Evolutionary conservation across 495 filamentous ascomycete genomes (phyloP).

Genomic region (Aspergillus haitiensis): DNA sequence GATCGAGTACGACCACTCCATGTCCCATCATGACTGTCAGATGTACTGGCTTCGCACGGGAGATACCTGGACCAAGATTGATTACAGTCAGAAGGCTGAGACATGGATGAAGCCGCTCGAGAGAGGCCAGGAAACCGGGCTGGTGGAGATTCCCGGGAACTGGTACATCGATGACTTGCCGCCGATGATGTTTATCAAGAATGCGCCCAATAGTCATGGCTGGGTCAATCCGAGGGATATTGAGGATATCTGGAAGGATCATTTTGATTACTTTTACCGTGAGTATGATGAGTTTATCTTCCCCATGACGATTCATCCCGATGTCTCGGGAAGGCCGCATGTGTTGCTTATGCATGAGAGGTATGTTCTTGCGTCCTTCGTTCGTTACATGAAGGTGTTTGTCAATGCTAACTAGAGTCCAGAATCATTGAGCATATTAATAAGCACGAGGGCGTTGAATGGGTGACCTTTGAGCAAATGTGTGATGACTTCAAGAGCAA

Average conservation of each 20-base stretch:
- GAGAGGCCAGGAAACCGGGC: slow-evolving; percentile 50
- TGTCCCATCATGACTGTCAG: slow-evolving; percentile 67
- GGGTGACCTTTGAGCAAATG: slow-evolving; percentile 72
- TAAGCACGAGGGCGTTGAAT: slow-evolving; percentile 71
- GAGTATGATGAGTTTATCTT: slow-evolving; percentile 72
- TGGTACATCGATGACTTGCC: slow-evolving; percentile 70
- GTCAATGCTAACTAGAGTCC: slow-evolving; percentile 6
- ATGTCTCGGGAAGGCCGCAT: slow-evolving; percentile 66
- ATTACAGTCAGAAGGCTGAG: slow-evolving; percentile 58
- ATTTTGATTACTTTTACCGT: slow-evolving; percentile 69
- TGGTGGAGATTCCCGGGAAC: slow-evolving; percentile 66
- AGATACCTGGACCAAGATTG: slow-evolving; percentile 62
- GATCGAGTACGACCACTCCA: slow-evolving; percentile 69
- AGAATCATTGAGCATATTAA: slow-evolving; percentile 73
- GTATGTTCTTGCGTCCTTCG: slow-evolving; percentile 21
- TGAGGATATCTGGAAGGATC: slow-evolving; percentile 61
- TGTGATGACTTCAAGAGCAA: slow-evolving; percentile 68
- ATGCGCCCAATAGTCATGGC: slow-evolving; percentile 56
- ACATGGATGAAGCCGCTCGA: slow-evolving; percentile 67
- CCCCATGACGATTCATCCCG: slow-evolving; percentile 69
- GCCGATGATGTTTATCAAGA: slow-evolving; percentile 65
- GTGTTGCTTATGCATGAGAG: slow-evolving; percentile 67
- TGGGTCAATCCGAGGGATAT: slow-evolving; percentile 62
- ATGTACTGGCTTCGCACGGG: slow-evolving; percentile 64
- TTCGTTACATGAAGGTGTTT: background rate